Percentiles rank a stretch among this genome's conserved stretches.
Conservation (phyloP, 306 rosid genomes). For the Cucurbita maxima region DNA sequence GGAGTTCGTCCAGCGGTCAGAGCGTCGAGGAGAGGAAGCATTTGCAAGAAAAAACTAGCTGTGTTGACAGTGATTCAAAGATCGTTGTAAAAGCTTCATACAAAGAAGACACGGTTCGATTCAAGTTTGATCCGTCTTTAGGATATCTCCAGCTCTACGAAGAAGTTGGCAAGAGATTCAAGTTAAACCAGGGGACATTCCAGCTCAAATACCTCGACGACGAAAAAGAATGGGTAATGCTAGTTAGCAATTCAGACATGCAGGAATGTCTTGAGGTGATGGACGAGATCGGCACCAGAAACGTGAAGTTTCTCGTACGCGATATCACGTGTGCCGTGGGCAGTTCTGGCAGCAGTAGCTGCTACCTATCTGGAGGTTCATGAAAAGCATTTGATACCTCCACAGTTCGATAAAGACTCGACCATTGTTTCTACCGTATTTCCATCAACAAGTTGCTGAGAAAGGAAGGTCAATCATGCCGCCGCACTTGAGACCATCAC, state of each 20-base stretch:
- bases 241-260: constrained; percentile 50
- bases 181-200: constrained; percentile 47
- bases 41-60: constrained; percentile 20
- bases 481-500: neutral
- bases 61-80: constrained; percentile 29
- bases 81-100: constrained; percentile 61
- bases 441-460: neutral
- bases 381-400: constrained; percentile 14
- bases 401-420: neutral
- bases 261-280: constrained; percentile 62
- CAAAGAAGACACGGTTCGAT: constrained; percentile 50
- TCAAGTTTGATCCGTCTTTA: constrained; percentile 47
- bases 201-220: constrained; percentile 72
- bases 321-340: constrained; percentile 28
- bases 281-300: constrained; percentile 37
- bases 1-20: constrained; percentile 47
- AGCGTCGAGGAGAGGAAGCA: constrained; percentile 37
- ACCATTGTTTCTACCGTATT: too few relatives aligned
- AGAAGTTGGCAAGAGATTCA: constrained; percentile 61
- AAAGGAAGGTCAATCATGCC: neutral
- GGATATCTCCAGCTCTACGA: constrained; percentile 53
- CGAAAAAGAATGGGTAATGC: constrained; percentile 85
- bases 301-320: constrained; percentile 55
- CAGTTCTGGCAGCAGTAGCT: constrained; percentile 45
- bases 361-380: constrained; percentile 32